Percentiles rank a stretch among this genome's conserved stretches.
Evolutionary conservation across 1,284 basidiomycete genomes (phyloP).

Genomic region (Gomphus sp.): DNA sequence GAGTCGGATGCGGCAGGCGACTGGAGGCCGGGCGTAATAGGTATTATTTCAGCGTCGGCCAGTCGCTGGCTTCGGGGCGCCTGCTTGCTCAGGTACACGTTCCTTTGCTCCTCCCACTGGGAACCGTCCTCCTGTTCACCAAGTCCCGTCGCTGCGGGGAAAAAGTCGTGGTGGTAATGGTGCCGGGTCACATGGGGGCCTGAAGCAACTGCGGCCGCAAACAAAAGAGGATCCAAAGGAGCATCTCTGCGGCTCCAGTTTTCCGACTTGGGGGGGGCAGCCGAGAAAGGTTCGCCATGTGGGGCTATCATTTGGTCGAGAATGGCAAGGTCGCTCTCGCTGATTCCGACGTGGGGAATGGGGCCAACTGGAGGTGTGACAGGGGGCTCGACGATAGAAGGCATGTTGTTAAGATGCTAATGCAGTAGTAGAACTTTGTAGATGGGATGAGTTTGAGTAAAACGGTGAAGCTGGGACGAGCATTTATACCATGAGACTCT

Average conservation of each 20-base stretch:
- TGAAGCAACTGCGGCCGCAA: conserved; percentile 61
- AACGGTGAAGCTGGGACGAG: no score
- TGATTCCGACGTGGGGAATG: conserved; percentile 6
- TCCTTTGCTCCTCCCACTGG: conserved; percentile 35
- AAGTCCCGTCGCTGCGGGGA: conserved; percentile 36
- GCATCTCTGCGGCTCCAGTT: conserved; percentile 47
- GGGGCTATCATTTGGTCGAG: conserved; percentile 39
- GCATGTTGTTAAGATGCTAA: not conserved
- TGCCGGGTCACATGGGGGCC: conserved; percentile 68
- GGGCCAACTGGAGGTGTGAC: conserved; percentile 3
- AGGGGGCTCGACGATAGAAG: not conserved
- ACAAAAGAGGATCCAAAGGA: conserved; percentile 61
- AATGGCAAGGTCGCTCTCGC: conserved; percentile 12
- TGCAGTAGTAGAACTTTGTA: no score
- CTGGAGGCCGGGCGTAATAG: not conserved
- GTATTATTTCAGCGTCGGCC: conserved; percentile 15
- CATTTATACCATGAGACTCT: not conserved
- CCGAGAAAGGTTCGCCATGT: not conserved
- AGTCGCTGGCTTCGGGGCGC: conserved; percentile 55
- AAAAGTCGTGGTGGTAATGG: conserved; percentile 67
- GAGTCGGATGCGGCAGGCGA: not conserved
- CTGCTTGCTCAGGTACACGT: conserved; percentile 57
- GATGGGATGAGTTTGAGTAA: no score
- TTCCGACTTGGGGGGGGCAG: conserved; percentile 22
- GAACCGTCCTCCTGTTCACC: conserved; percentile 52